Base-by-base conservation (phyloP, 495 filamentous ascomycete genomes). In the Glarea lozoyensis region DNA sequence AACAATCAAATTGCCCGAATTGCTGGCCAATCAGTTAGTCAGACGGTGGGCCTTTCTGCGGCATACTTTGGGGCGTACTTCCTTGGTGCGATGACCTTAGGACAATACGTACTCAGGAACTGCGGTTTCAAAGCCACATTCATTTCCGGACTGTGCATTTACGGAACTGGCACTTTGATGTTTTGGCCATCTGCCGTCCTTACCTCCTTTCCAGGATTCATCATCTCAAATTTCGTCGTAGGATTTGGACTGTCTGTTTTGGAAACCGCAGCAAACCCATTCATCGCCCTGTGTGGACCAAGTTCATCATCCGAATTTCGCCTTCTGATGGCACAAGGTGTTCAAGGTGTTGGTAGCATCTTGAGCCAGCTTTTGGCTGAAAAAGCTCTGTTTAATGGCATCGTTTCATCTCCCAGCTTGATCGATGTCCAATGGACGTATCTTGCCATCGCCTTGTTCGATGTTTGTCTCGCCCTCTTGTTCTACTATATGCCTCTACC, bases 401-500 rank as follows among this genome's bases (percentile, higher is more conserved):
- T 52, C 22, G 32, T 42, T 30, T 54, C 60, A 3, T 29, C 38
- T 2, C 31, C 31, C 7, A 30, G 37, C 10, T 61, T 76, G 1
- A 69, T 83, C 36, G 71, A 81, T 37, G 82, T 88, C 16, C 84
- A 88, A 57, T 87, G 84, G 82, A 75, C 80, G 0, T 88, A 87
- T 54, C 70, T 87, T 0, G 81, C 72, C 37, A 78, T 86, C 38
- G 81, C 81, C 2, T 74, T 82, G 29, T 79, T 87, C 46, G 81
- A 81, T 42, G 82, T 81, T 36, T 61, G 72, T 18, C 72, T 84
- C 15, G 75, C 73, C 1, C 59, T 76, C 13, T 71, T 72, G 53
- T 74, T 76, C 48, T 76, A 73, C 54, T 76, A 76, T 54, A 70
- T 72, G 61, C 72, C 71, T 0, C 43, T 77, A 47, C 65, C 71